A percentile compares a stretch with the other conserved stretches of the same genome.
phyloP scores from a whole-genome alignment of 257 asterid species.

The Ilex aquifolium region DNA sequence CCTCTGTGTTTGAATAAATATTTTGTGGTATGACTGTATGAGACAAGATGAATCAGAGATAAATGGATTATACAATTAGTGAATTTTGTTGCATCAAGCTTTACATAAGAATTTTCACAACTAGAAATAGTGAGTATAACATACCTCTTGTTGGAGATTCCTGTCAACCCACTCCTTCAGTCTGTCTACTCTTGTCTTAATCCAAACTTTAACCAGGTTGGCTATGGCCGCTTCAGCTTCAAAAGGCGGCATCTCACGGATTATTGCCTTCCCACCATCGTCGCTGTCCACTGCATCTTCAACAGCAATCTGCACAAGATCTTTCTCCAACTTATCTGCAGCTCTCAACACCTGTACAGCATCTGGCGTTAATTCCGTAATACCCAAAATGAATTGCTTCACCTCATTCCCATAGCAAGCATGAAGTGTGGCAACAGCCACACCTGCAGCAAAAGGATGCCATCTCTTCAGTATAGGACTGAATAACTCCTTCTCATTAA shows the following conservation, averaged over 20 bases:
- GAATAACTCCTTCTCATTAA: slow-evolving; percentile 64
- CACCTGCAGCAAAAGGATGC: slow-evolving; percentile 99
- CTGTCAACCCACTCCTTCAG: slow-evolving; percentile 91
- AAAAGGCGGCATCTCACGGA: slow-evolving; percentile 98
- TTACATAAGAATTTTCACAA: not conserved
- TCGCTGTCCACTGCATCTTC: slow-evolving; percentile 98
- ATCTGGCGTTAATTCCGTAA: slow-evolving; percentile 93
- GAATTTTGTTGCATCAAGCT: no score
- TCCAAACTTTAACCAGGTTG: slow-evolving; percentile 83
- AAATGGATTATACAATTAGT: no score
- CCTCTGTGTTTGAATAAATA: no score
- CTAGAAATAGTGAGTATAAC: slow-evolving; percentile 3
- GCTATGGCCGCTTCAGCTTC: slow-evolving; percentile 94
- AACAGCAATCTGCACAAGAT: slow-evolving; percentile 92
- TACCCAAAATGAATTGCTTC: slow-evolving; percentile 80
- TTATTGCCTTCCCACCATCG: slow-evolving; percentile 98
- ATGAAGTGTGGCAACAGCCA: slow-evolving; percentile 95
- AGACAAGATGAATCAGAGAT: no score
- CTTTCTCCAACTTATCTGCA: slow-evolving; percentile 91
- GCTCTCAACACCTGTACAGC: slow-evolving; percentile 91
- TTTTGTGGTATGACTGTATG: no score
- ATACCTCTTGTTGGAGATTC: slow-evolving; percentile 98
- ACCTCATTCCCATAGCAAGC: slow-evolving; percentile 90
- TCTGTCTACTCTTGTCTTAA: slow-evolving; percentile 79
- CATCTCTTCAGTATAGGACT: slow-evolving; percentile 88